Percentiles rank a stretch among this genome's conserved stretches.
phyloP scores from a whole-genome alignment of 768 basidiomycete genomes.

The Mycena venus region DNA sequence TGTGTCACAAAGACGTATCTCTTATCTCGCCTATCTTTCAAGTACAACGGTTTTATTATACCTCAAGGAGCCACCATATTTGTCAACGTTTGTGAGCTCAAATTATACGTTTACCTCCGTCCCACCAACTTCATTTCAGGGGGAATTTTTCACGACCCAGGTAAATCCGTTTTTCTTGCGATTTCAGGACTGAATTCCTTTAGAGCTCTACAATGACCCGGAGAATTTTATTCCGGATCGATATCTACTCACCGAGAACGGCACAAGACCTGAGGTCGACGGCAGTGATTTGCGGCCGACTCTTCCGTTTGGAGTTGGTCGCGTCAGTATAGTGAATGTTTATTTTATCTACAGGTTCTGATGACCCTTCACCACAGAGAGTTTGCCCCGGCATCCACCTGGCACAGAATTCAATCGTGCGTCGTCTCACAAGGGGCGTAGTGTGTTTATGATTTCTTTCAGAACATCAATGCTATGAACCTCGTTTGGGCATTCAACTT shows the following conservation, averaged over 20 bases:
- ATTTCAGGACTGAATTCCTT: background rate
- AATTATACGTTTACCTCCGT: background rate
- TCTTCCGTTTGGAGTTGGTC: conserved; percentile 12
- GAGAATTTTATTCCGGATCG: conserved; percentile 20
- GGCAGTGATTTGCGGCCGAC: background rate
- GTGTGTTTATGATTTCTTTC: background rate
- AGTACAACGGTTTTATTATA: conserved; percentile 22
- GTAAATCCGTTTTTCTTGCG: background rate
- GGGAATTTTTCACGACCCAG: conserved; percentile 28
- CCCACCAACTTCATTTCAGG: background rate
- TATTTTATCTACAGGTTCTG: background rate
- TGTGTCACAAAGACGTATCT: background rate
- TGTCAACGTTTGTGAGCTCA: conserved; percentile 20
- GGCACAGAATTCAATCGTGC: conserved; percentile 11
- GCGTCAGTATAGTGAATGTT: background rate
- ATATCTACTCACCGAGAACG: conserved; percentile 21
- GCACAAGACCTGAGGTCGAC: conserved; percentile 20
- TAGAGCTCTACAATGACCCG: conserved; percentile 23
- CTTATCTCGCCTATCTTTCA: too few species aligned
- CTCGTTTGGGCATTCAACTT: conserved; percentile 49
- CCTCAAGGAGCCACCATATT: conserved; percentile 20
- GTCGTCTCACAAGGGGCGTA: background rate
- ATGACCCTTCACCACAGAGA: background rate
- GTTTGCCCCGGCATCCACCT: conserved; percentile 26
- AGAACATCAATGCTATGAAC: conserved; percentile 41